Evolutionary conservation across 1,284 basidiomycete genomes (phyloP).

Genomic region (Heterobasidion parviporum): DNA sequence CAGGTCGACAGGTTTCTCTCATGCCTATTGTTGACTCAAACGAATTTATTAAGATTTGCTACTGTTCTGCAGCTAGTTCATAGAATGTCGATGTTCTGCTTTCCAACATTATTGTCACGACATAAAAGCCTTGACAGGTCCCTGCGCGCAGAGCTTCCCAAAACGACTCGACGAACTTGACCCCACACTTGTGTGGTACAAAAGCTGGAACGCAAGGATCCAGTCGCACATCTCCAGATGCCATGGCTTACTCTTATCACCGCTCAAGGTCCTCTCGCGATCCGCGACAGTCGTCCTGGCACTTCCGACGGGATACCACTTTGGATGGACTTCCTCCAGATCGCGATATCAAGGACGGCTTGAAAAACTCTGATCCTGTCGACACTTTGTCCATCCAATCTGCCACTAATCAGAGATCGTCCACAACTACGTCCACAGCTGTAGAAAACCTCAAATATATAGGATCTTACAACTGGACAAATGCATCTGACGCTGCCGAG

Average conservation of each 20-base stretch:
- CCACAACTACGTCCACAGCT: conserved; percentile 11
- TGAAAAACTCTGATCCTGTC: conserved; percentile 15
- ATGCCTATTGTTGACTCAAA: no score
- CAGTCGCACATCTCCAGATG: no score
- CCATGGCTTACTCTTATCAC: neutral
- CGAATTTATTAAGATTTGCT: no score
- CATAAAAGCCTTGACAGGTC: no score
- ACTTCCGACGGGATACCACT: neutral
- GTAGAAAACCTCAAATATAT: conserved; percentile 30
- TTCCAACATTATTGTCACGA: no score
- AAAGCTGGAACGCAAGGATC: no score
- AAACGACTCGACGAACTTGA: no score
- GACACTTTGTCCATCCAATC: conserved; percentile 15
- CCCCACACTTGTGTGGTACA: no score
- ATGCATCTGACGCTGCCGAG: conserved; percentile 24
- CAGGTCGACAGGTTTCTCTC: no score
- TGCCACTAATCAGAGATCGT: neutral
- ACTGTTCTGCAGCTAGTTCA: no score
- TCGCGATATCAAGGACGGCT: conserved; percentile 25
- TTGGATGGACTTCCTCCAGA: neutral
- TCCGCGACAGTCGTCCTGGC: neutral
- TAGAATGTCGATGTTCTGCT: no score
- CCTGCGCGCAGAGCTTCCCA: no score
- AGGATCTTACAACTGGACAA: conserved; percentile 43
- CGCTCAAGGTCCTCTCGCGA: neutral